Evolutionary conservation across 2,329 filamentous ascomycete genomes (phyloP).

Genomic region (Fusarium burgessii): DNA sequence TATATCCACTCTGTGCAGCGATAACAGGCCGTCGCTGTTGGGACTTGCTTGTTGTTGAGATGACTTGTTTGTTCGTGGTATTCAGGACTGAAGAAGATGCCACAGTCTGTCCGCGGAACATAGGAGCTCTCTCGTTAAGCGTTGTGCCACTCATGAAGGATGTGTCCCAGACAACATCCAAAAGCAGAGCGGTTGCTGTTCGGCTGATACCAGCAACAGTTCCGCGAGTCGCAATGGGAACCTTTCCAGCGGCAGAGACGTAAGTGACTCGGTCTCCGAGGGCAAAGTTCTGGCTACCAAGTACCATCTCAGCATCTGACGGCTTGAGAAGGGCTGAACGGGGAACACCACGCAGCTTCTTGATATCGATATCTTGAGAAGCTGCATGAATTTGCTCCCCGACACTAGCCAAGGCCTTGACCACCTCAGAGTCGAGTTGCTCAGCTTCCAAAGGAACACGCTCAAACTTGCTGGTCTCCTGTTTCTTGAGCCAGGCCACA

Average conservation of each 20-base stretch:
- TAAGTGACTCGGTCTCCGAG: constrained; percentile 95
- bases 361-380: constrained; percentile 67
- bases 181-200: constrained; percentile 81
- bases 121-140: constrained; percentile 87
- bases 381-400: constrained; percentile 73
- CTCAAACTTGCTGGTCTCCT: constrained; percentile 93
- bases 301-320: constrained; percentile 92
- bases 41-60: constrained; percentile 70
- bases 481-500: constrained; percentile 88
- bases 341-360: constrained; percentile 83
- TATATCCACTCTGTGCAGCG: constrained; percentile 63
- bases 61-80: constrained; percentile 82
- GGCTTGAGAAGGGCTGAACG: constrained; percentile 91
- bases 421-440: constrained; percentile 92
- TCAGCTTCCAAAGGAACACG: constrained; percentile 96
- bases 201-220: constrained; percentile 96
- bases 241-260: constrained; percentile 90
- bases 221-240: constrained; percentile 90
- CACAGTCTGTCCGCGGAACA: constrained; percentile 95
- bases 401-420: constrained; percentile 81
- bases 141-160: constrained; percentile 98
- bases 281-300: constrained; percentile 84
- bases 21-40: constrained; percentile 64
- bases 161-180: constrained; percentile 93
- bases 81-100: constrained; percentile 90